Conservation (phyloP, 768 basidiomycete species). For the Epithele typhae region DNA sequence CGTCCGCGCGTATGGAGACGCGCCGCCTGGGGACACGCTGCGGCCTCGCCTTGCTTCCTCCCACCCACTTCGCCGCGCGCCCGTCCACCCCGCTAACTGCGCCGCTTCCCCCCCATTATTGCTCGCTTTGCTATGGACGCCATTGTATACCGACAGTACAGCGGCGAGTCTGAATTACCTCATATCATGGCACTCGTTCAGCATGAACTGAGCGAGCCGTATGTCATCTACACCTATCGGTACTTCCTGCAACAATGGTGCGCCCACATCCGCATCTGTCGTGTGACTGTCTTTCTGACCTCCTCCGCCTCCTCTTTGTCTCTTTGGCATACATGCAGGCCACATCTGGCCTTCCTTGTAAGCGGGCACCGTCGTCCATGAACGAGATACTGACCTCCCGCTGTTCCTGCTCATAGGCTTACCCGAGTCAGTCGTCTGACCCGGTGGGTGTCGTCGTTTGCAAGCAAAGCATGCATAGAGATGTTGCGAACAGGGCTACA, state of each 20-base stretch:
- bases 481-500: conserved; percentile 80
- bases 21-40: conserved; percentile 10
- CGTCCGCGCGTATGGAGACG: conserved; percentile 3
- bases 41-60: conserved; percentile 5
- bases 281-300: not conserved
- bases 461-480: conserved; percentile 89
- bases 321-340: conserved; percentile 48
- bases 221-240: conserved; percentile 93
- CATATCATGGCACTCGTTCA: conserved; percentile 86
- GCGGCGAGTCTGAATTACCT: conserved; percentile 72
- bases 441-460: conserved; percentile 94
- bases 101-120: not conserved
- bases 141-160: conserved; percentile 68
- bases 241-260: conserved; percentile 97
- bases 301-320: not conserved
- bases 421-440: conserved; percentile 43
- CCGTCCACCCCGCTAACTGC: not conserved
- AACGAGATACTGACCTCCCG: too few relatives aligned
- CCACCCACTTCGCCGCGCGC: conserved; percentile 1
- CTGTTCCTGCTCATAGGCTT: conserved; percentile 40
- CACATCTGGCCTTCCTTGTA: conserved; percentile 82
- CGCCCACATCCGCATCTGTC: too few relatives aligned
- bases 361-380: conserved; percentile 8
- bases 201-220: conserved; percentile 92
- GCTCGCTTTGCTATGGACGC: conserved; percentile 7